phyloP scores from a whole-genome alignment of 768 basidiomycete species.

The Tulasnella calospora region DNA sequence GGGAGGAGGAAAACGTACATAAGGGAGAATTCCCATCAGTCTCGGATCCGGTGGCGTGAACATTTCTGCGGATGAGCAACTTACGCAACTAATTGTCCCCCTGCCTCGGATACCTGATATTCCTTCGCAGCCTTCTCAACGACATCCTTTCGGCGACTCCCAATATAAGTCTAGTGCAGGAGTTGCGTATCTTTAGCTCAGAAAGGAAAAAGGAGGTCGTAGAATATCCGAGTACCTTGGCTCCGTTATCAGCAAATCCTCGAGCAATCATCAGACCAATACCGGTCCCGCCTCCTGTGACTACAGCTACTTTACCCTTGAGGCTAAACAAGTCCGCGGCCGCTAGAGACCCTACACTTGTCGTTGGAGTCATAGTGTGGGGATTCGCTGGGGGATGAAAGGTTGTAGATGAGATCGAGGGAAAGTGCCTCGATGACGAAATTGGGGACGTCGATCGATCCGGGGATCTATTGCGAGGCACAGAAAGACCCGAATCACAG shows the following conservation, averaged over 20 bases:
- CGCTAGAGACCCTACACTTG: not conserved
- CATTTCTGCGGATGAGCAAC: slow-evolving; percentile 28
- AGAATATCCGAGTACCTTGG: slow-evolving; percentile 48
- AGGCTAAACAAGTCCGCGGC: slow-evolving; percentile 15
- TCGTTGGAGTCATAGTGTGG: not conserved
- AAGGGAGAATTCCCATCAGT: not conserved
- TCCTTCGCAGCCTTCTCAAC: slow-evolving; percentile 41
- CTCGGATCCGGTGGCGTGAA: not conserved
- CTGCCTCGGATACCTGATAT: slow-evolving; percentile 35
- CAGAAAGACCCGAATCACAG: not conserved
- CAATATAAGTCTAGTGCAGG: slow-evolving; percentile 49
- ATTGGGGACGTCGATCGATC: not conserved
- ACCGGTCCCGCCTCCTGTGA: slow-evolving; percentile 23
- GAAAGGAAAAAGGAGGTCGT: not conserved
- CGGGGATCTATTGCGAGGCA: not conserved
- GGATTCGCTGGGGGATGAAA: not conserved
- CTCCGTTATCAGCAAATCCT: slow-evolving; percentile 71
- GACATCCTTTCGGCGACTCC: slow-evolving; percentile 60
- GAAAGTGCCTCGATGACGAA: not conserved
- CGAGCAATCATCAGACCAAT: slow-evolving; percentile 59
- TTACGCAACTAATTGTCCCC: slow-evolving; percentile 58
- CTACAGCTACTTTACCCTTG: slow-evolving; percentile 23
- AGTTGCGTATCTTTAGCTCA: too few relatives aligned
- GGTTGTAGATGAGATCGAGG: not conserved
- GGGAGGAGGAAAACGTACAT: not conserved